These are phyloP conservation scores for Tephrocybe rancida DNA, from an alignment of 768 basidiomycete genomes.

Conservation along the genomic window DNA sequence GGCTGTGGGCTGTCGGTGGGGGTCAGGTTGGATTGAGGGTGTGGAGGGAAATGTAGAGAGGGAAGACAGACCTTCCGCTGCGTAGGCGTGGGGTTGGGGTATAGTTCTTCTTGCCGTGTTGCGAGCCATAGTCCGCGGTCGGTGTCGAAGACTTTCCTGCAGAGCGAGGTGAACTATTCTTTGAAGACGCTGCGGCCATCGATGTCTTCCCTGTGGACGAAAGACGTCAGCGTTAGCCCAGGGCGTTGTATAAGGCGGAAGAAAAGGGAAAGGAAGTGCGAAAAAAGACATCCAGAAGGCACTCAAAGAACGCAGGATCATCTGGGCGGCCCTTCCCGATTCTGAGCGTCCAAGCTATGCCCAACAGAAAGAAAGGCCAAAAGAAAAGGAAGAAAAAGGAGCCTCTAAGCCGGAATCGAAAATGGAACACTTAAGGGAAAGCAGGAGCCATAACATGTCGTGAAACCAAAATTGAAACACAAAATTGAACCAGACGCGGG, in stretches of 20 bases:
- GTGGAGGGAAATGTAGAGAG: not conserved
- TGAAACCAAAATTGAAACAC: too few relatives aligned
- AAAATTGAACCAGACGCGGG: too few relatives aligned
- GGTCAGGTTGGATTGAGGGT: not conserved
- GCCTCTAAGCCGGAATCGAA: too few relatives aligned
- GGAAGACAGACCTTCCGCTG: constrained; percentile 70
- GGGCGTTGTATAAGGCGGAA: not conserved
- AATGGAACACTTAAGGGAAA: too few relatives aligned
- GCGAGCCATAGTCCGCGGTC: constrained; percentile 93
- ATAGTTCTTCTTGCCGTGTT: constrained; percentile 90
- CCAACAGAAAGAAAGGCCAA: too few relatives aligned
- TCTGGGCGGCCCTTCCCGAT: too few relatives aligned
- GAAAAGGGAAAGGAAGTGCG: not conserved
- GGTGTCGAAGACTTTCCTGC: constrained; percentile 93
- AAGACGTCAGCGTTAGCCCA: not conserved
- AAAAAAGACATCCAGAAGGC: too few relatives aligned
- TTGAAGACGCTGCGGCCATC: constrained; percentile 98
- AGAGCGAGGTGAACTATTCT: constrained; percentile 92
- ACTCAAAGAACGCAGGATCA: too few relatives aligned
- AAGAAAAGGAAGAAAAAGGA: too few relatives aligned
- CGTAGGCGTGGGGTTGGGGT: constrained; percentile 95
- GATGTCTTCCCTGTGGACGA: constrained; percentile 70
- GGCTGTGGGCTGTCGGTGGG: constrained; percentile 62
- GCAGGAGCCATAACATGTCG: too few relatives aligned
- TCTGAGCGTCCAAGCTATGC: too few relatives aligned